phyloP scores from a whole-genome alignment of 768 basidiomycete species.

The Paxillus ammoniavirescens region DNA sequence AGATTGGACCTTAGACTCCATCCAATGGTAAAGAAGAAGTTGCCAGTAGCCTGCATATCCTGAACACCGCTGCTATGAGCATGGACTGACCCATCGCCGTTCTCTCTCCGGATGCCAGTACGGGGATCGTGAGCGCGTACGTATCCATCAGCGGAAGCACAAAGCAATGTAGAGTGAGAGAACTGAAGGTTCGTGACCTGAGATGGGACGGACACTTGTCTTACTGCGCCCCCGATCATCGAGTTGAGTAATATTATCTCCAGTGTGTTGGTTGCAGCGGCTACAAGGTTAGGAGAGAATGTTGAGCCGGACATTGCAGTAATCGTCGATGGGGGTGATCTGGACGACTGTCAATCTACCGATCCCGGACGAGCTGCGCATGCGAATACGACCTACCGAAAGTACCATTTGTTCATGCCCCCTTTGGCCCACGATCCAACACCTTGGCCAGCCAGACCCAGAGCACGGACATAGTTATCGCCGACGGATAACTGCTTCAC shows the following conservation, averaged over 20 bases:
- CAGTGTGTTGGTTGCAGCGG: slow-evolving; percentile 54
- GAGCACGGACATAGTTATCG: slow-evolving; percentile 74
- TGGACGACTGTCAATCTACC: slow-evolving; percentile 30
- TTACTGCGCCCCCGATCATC: slow-evolving; percentile 63
- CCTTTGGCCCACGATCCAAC: slow-evolving; percentile 83
- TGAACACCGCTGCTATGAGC: slow-evolving; percentile 83
- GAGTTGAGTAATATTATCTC: slow-evolving; percentile 73
- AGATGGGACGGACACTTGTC: slow-evolving; percentile 56
- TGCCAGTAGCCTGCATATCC: slow-evolving; percentile 77
- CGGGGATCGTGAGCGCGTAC: slow-evolving; percentile 72
- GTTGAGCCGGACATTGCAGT: slow-evolving; percentile 47
- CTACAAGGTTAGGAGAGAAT: slow-evolving; percentile 53
- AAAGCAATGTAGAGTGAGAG: slow-evolving; percentile 61
- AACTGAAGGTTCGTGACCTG: slow-evolving; percentile 64
- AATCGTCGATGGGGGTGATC: slow-evolving; percentile 31
- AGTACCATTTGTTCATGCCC: slow-evolving; percentile 82
- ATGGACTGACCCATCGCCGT: slow-evolving; percentile 55
- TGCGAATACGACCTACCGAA: slow-evolving; percentile 46
- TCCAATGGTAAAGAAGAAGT: slow-evolving; percentile 84
- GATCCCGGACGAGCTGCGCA: neutral
- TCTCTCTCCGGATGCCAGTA: slow-evolving; percentile 49
- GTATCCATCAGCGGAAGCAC: slow-evolving; percentile 72
- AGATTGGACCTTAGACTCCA: slow-evolving; percentile 70
- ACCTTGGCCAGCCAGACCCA: slow-evolving; percentile 57
- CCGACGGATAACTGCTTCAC: slow-evolving; percentile 77